Conservation (phyloP, 2,329 filamentous ascomycete genomes). For the Aspergillus sclerotialis region DNA sequence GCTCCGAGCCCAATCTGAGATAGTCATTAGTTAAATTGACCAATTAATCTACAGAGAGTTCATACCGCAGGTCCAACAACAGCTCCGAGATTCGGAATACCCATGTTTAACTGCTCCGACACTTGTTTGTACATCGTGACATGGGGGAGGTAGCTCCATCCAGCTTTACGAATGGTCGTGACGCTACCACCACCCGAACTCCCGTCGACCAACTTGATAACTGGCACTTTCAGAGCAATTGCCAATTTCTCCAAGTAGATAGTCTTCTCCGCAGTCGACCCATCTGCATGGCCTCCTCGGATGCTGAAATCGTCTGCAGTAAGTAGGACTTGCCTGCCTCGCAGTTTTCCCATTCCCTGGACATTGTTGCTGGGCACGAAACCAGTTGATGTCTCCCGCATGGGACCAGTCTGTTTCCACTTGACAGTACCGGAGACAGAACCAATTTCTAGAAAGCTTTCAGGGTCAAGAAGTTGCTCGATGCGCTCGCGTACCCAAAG, state of each 20-base stretch:
- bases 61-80: slow-evolving; percentile 53
- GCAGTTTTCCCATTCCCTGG: slow-evolving; percentile 50
- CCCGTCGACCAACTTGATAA: slow-evolving; percentile 59
- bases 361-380: slow-evolving; percentile 58
- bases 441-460: slow-evolving; percentile 53
- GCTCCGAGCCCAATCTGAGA: slow-evolving; percentile 53
- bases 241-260: slow-evolving; percentile 58
- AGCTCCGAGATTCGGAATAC: slow-evolving; percentile 59
- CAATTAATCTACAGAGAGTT: background rate
- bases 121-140: slow-evolving; percentile 49
- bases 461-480: slow-evolving; percentile 49
- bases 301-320: slow-evolving; percentile 61
- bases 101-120: slow-evolving; percentile 53
- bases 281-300: slow-evolving; percentile 58
- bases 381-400: slow-evolving; percentile 35
- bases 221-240: slow-evolving; percentile 50
- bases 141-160: slow-evolving; percentile 55
- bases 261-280: slow-evolving; percentile 51
- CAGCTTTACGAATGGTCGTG: slow-evolving; percentile 49
- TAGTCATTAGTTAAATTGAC: background rate
- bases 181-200: slow-evolving; percentile 57
- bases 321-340: slow-evolving; percentile 50
- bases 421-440: slow-evolving; percentile 53
- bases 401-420: slow-evolving; percentile 44
- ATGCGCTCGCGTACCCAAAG: slow-evolving; percentile 59